phyloP scores from a whole-genome alignment of 768 basidiomycete genomes.

The Coprinellus micaceus region DNA sequence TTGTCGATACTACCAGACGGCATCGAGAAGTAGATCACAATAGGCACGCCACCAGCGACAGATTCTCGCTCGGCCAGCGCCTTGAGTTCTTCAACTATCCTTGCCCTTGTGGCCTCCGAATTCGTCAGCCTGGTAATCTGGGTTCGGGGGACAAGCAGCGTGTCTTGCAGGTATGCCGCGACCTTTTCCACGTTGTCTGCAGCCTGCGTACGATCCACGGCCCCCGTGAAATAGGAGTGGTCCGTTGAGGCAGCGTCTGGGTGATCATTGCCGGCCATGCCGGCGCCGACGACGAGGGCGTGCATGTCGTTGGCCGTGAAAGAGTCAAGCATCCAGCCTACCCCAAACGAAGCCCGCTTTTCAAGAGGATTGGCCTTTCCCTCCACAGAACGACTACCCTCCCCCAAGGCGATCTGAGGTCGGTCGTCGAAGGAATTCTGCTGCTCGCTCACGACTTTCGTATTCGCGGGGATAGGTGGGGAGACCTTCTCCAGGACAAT shows the following conservation, averaged over 20 bases:
- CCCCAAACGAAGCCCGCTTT: not conserved
- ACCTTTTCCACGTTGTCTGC: not conserved
- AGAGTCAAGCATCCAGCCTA: not conserved
- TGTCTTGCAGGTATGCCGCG: not conserved
- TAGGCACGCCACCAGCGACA: not conserved
- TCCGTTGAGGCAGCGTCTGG: too few relatives aligned
- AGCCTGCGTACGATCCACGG: too few relatives aligned
- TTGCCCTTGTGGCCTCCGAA: not conserved
- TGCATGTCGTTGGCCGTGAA: not conserved
- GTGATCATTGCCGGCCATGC: too few relatives aligned
- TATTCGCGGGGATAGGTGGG: not conserved
- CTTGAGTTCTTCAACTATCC: not conserved
- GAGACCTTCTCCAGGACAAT: not conserved
- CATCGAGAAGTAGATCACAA: not conserved
- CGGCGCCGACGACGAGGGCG: not conserved
- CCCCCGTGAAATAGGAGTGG: too few relatives aligned
- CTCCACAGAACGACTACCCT: too few relatives aligned
- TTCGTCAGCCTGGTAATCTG: not conserved
- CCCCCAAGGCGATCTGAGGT: too few relatives aligned
- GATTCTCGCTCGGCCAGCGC: not conserved
- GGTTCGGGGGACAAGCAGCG: not conserved
- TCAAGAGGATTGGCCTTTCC: too few relatives aligned
- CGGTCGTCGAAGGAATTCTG: too few relatives aligned
- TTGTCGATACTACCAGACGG: too few relatives aligned
- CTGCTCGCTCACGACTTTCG: not conserved